Evolutionary conservation across 164 flowering plant genomes (phyloP), one percentile per base, ranked within the genome.

Genomic region (Santalum album): DNA sequence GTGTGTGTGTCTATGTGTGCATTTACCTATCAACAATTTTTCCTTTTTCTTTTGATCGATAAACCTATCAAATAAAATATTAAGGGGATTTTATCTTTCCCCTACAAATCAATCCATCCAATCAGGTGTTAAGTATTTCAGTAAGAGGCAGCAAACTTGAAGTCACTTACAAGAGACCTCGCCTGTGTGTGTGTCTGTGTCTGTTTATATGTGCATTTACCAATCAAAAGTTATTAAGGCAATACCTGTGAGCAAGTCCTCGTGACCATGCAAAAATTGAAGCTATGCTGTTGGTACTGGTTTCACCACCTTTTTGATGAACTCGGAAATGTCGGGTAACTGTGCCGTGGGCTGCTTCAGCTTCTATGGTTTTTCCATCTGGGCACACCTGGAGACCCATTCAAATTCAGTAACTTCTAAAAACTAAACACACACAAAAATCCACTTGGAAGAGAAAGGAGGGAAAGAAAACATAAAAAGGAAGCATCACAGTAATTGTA

Each of bases 271-370:
- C 98, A 78, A 92, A 92, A 53, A 92, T 92, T n/a, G 98, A 92
- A 16, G 98, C 98, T 45, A 92, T 88, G 77, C 98, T 92, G 64
- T 92, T 92, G 35, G 98, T 92, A 71, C 98, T 92, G 24, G 98
- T 92, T 78, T 92, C 96, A 65, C 96, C 98, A 32, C 95, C 96
- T 60, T 84, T 88, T 68, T 88, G 96, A 58, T 92, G 96, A 65
- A 92, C 95, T 22, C 98, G 73, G 70, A 59, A 92, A 73, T 92
- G 98, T 22, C 96, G 95, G 5, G 98, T 92, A 20, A 92, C 98
- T 40, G 98, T 92, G 7, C 96, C 98, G 80, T 92, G 98, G 35
- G 96, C 98, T 44, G 98, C 98, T 78, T 92, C 98, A 58, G 98
- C 90, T 75, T 92, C 96, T 47, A 92, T 92, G 55, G 98, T 92